A percentile compares a stretch with the other conserved stretches of the same genome.
Conservation (phyloP, 306 rosid genomes). For the Lithocarpus polystachyus region DNA sequence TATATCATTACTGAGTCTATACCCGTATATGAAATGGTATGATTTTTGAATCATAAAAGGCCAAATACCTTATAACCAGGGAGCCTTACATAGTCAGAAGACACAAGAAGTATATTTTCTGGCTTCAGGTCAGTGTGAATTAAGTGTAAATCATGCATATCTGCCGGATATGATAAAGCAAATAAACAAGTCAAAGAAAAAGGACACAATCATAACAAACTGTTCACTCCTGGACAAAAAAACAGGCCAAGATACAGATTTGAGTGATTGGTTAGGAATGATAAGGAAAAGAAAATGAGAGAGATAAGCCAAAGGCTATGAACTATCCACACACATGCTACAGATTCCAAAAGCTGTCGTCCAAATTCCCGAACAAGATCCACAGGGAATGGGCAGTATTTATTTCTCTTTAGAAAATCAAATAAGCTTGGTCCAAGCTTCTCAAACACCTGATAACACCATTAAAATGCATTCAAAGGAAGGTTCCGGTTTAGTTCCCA, state of each 20-base stretch:
- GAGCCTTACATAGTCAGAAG: constrained; percentile 84
- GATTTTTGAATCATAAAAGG: constrained; percentile 26
- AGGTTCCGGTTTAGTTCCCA: constrained; percentile 64
- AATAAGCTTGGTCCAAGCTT: constrained; percentile 99
- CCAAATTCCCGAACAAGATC: constrained; percentile 99
- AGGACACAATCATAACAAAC: constrained; percentile 26
- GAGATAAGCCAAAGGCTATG: constrained; percentile 55
- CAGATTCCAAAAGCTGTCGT: constrained; percentile 99
- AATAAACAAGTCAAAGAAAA: constrained; percentile 31
- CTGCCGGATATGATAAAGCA: constrained; percentile 58
- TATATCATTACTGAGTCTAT: constrained; percentile 32
- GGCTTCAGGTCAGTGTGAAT: constrained; percentile 98
- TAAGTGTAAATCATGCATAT: constrained; percentile 86
- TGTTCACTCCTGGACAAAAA: constrained; percentile 41
- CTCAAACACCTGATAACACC: constrained; percentile 98
- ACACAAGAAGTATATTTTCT: constrained; percentile 96
- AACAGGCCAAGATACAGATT: constrained; percentile 35
- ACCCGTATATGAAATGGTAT: constrained; percentile 29
- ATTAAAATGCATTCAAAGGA: constrained; percentile 78
- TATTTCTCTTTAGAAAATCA: constrained; percentile 99
- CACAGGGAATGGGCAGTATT: constrained; percentile 96
- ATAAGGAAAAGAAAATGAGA: constrained; percentile 31
- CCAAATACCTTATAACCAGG: constrained; percentile 82
- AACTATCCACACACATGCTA: constrained; percentile 95
- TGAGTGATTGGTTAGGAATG: constrained; percentile 35